A percentile compares a stretch with the other conserved stretches of the same genome.
Evolutionary conservation across 768 basidiomycete genomes (phyloP).

Genomic region (Kondoa malvinella): DNA sequence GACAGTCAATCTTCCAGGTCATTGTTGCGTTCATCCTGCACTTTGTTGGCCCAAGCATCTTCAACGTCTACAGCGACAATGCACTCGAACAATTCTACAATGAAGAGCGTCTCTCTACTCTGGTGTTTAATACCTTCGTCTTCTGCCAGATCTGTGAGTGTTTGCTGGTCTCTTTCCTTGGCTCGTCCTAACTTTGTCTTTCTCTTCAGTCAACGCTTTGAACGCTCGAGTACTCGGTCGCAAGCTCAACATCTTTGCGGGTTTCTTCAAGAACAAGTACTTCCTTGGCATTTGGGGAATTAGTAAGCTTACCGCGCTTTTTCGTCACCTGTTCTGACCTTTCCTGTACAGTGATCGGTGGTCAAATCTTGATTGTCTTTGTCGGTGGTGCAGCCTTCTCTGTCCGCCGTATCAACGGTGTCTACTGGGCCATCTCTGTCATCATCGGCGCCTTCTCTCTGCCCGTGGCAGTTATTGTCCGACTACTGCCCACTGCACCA

Average conservation of each 20-base stretch:
- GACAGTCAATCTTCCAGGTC: constrained; percentile 78
- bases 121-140: constrained; percentile 97
- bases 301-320: no score
- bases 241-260: constrained; percentile 73
- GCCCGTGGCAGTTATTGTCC: constrained; percentile 67
- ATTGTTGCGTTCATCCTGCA: constrained; percentile 70
- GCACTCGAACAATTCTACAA: constrained; percentile 25
- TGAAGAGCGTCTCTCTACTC: constrained; percentile 36
- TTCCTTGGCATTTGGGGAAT: constrained; percentile 70
- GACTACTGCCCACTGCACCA: constrained; percentile 60
- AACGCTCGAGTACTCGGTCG: constrained; percentile 77
- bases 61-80: constrained; percentile 34
- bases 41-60: constrained; percentile 58
- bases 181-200: neutral
- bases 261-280: constrained; percentile 58
- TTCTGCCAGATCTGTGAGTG: constrained; percentile 66
- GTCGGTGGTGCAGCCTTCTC: constrained; percentile 83
- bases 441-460: constrained; percentile 73
- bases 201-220: constrained; percentile 39
- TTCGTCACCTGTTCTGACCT: constrained; percentile 36
- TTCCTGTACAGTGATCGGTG: no score
- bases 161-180: constrained; percentile 19
- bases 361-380: constrained; percentile 76
- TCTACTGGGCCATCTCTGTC: constrained; percentile 85
- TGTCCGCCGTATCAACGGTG: constrained; percentile 57